Conservation (phyloP, 257 asterid species). For the Euphrasia confusa region DNA sequence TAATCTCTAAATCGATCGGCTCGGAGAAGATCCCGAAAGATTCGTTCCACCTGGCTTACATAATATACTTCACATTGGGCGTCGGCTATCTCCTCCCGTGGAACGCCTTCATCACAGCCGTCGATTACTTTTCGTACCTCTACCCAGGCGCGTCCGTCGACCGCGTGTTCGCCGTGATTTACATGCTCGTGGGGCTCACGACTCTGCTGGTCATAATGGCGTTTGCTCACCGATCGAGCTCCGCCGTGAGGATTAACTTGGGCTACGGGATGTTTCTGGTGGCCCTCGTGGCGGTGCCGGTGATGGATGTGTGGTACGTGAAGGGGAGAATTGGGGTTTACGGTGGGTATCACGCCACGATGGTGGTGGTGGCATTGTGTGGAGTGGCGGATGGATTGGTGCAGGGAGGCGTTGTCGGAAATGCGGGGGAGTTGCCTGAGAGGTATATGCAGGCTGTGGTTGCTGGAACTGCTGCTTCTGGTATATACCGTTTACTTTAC, state of each 20-base stretch:
- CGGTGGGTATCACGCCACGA: constrained; percentile 60
- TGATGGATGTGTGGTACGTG: constrained; percentile 65
- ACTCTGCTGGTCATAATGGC: constrained; percentile 50
- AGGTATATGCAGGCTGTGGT: constrained; percentile 92
- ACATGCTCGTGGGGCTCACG: constrained; percentile 57
- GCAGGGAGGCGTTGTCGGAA: constrained; percentile 83
- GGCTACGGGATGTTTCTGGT: constrained; percentile 56
- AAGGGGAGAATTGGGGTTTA: constrained; percentile 68
- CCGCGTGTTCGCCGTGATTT: constrained; percentile 61
- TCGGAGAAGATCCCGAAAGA: constrained; percentile 54
- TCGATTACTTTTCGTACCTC: constrained; percentile 82
- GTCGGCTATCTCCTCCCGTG: constrained; percentile 82
- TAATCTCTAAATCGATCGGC: constrained; percentile 30
- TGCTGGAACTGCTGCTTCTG: constrained; percentile 96
- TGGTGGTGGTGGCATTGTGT: constrained; percentile 49
- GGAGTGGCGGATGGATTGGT: constrained; percentile 88
- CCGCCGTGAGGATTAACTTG: constrained; percentile 53
- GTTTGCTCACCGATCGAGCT: constrained; percentile 53
- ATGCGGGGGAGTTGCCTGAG: constrained; percentile 88
- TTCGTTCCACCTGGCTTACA: constrained; percentile 71
- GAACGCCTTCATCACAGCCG: constrained; percentile 98
- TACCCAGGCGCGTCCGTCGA: constrained; percentile 80
- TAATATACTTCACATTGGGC: constrained; percentile 78
- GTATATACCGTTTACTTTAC: constrained; percentile 26
- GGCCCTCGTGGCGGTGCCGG: constrained; percentile 65